Percentiles rank a stretch among this genome's conserved stretches.
Conservation (phyloP, 345 rosid genomes). For the Angophora floribunda region DNA sequence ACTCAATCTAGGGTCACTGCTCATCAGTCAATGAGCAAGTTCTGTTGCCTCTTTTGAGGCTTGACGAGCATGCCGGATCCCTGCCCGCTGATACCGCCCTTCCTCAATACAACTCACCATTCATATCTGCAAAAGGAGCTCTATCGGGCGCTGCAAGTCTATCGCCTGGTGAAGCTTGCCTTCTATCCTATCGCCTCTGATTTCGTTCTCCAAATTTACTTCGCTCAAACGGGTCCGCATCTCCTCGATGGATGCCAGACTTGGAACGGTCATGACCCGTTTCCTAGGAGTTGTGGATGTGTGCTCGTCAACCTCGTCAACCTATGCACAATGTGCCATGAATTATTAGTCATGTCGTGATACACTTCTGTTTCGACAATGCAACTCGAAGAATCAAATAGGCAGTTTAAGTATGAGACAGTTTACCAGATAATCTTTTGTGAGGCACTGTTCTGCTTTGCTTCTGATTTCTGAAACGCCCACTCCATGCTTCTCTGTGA, state of each 20-base stretch:
- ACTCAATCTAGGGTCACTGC: neutral
- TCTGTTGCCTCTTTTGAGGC: neutral
- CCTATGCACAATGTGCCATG: slow-evolving; percentile 14
- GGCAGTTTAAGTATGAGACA: neutral
- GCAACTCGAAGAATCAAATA: neutral
- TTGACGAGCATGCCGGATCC: neutral
- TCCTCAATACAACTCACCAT: slow-evolving; percentile 8
- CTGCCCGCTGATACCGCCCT: neutral
- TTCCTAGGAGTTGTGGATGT: slow-evolving; percentile 39
- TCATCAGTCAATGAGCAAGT: neutral
- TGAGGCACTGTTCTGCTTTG: slow-evolving; percentile 60
- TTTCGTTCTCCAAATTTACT: slow-evolving; percentile 10
- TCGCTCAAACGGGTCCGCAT: slow-evolving; percentile 25
- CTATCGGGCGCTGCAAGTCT: slow-evolving; percentile 25
- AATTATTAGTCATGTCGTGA: neutral
- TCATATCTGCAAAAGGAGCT: slow-evolving; percentile 60
- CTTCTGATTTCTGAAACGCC: slow-evolving; percentile 39
- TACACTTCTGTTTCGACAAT: neutral
- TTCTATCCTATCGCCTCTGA: slow-evolving; percentile 8
- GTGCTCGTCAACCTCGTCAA: slow-evolving; percentile 56
- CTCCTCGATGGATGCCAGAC: slow-evolving; percentile 61
- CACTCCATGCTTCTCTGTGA: slow-evolving; percentile 56
- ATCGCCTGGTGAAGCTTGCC: slow-evolving; percentile 15
- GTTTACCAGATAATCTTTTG: slow-evolving; percentile 68
- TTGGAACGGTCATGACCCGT: slow-evolving; percentile 48